Evolutionary conservation across 495 filamentous ascomycete genomes (phyloP), one percentile per base, ranked within the genome.

Genomic region (Glonium stellatum): DNA sequence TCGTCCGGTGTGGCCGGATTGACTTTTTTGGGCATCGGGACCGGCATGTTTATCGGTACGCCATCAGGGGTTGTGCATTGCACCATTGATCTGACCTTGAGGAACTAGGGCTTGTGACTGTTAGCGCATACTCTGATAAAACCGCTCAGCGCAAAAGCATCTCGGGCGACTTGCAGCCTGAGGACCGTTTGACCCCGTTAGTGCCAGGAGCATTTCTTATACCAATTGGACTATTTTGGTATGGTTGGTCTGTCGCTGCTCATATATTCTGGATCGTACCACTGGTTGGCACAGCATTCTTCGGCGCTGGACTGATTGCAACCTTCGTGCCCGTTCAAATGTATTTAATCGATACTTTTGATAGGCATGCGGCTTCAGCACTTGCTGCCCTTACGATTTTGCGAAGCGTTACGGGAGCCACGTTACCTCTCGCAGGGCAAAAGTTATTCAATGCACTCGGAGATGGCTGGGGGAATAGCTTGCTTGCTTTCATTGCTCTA

Each of bases 241-340:
- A 64, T 31, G 70, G 65, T 4, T 73, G 70, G 70, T 64, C 67
- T 11, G 67, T 67, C 4, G 58, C 69, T 22, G 46, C 21, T 21
- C 67, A 64, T 10, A 34, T 54, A 10, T 61, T 62, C 55, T 73
- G 70, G 70, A 18, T 59, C 19, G 65, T 53, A 5, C 51, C 67
- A 5, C 62, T 71, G 13, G 10, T 65, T 18, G 55, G 65, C 13
- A 69, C 69, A 0, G 60, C 63, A 18, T 69, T 76, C 57, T 76
- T 72, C 75, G 54, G 87, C 75, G 59, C 81, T 72, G 25, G 81
- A 79, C 58, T 82, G 77, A 67, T 87, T 73, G 60, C 85, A 68
- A 59, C 88, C 71, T 54, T 59, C 44, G 56, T 50, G 47, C 47
- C 59, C 4, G 61, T 66, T 21, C 69, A 70, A 42, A 70, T 66